Conservation (phyloP, 495 filamentous ascomycete genomes). For the Penicillium macrosclerotiorum region DNA sequence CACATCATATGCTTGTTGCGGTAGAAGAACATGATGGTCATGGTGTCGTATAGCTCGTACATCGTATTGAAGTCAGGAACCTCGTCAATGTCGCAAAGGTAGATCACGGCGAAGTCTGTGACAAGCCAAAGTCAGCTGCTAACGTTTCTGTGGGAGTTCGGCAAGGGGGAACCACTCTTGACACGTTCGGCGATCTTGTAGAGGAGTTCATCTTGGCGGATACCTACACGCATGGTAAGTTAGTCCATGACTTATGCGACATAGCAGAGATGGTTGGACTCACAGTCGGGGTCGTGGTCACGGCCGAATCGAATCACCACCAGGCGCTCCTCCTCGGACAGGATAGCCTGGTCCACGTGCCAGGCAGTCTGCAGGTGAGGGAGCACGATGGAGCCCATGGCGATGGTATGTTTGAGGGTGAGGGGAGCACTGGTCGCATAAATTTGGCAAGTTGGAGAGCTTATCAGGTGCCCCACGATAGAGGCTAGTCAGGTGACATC, state of each 20-base stretch:
- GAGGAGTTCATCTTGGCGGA: slow-evolving; percentile 92
- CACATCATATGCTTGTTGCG: slow-evolving; percentile 99
- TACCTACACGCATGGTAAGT: slow-evolving; percentile 47
- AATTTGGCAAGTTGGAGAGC: slow-evolving; percentile 12
- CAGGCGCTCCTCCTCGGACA: slow-evolving; percentile 89
- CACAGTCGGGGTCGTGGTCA: slow-evolving; percentile 67
- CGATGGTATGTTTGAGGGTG: slow-evolving; percentile 8
- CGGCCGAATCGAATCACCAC: slow-evolving; percentile 94
- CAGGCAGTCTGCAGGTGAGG: slow-evolving; percentile 91
- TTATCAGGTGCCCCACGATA: slow-evolving; percentile 27
- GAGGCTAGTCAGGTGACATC: slow-evolving; percentile 18
- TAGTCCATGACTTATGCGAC: slow-evolving; percentile 10
- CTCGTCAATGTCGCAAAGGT: slow-evolving; percentile 94
- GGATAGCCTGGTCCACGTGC: slow-evolving; percentile 94
- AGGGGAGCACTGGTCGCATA: slow-evolving; percentile 1
- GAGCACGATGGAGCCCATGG: slow-evolving; percentile 88
- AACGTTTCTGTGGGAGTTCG: not conserved
- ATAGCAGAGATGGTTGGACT: slow-evolving; percentile 3
- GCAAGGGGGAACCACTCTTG: slow-evolving; percentile 32
- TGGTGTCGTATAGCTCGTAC: slow-evolving; percentile 74
- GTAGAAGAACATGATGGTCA: slow-evolving; percentile 89
- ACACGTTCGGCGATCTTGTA: slow-evolving; percentile 62
- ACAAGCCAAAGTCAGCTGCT: slow-evolving; percentile 1
- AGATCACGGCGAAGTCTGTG: slow-evolving; percentile 71
- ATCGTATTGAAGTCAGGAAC: slow-evolving; percentile 98